Evolutionary conservation across 805 yeast species (phyloP).

Genomic region (Cyberlindnera bimundalis): DNA sequence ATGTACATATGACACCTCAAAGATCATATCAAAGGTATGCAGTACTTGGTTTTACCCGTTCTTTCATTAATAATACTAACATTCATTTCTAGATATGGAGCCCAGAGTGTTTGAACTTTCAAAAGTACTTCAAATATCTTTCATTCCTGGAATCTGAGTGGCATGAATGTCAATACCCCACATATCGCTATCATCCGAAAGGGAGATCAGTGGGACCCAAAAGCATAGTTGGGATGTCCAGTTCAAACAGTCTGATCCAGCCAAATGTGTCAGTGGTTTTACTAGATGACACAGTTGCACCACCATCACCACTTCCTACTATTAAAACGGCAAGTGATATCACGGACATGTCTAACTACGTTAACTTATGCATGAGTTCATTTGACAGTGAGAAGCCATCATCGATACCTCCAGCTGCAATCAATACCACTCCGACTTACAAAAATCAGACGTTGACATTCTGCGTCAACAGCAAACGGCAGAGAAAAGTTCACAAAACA

Average conservation of each 20-base stretch:
- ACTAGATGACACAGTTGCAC: neutral
- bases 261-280: neutral
- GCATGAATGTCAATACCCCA: slow-evolving; percentile 19
- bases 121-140: slow-evolving; percentile 11
- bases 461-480: slow-evolving; percentile 1
- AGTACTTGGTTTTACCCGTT: neutral
- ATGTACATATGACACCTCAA: slow-evolving; percentile 12
- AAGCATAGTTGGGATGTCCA: neutral
- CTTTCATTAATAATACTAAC: slow-evolving; percentile 1
- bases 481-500: neutral
- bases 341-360: slow-evolving; percentile 2
- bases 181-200: slow-evolving; percentile 16
- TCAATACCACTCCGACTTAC: neutral
- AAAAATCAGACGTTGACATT: slow-evolving; percentile 7
- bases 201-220: neutral
- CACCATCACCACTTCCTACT: neutral
- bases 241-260: neutral
- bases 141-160: slow-evolving; percentile 16
- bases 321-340: neutral
- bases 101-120: too few relatives aligned
- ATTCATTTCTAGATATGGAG: slow-evolving; percentile 9
- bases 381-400: neutral
- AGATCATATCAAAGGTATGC: slow-evolving; percentile 18
- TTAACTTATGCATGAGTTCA: slow-evolving; percentile 2
- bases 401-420: neutral